Evolutionary conservation across 2,329 filamentous ascomycete genomes (phyloP), one percentile per base, ranked within the genome.

Genomic region (Pyrenophora teres): DNA sequence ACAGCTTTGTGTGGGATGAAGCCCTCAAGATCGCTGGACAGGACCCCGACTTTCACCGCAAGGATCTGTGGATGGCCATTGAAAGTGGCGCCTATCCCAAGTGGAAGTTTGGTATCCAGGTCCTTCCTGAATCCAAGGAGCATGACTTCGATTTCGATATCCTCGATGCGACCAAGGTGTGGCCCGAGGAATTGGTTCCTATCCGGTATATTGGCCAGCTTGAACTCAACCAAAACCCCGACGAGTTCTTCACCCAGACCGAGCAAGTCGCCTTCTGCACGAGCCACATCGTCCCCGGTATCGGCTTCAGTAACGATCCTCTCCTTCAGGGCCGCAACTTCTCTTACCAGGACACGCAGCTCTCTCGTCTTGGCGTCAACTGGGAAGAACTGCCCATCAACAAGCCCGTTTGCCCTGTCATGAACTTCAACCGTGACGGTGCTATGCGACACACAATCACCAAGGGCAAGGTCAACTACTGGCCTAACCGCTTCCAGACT

Each of bases 221-320:
- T 1, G 87, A 92, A 68, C 81, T 95, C 5, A 92, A 94, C 78
- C 82, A 83, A 46, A 93, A 90, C 53, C 80, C 88, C 1, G 89
- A 93, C 57, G 89, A 95, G 68, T 94, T 83, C 76, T 94, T 94
- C 74, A 80, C 89, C 0, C 83, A 94, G 72, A 91, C 87, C 0
- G 90, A 95, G 76, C 90, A 95, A 73, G 84, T 86, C 1, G 89
- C 90, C 1, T 95, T 94, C 73, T 92, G 87, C 66, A 93, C 90
- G 1, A 82, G 84, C 48, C 90, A 95, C 60, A 77, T 94, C 41
- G 87, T 94, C 0, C 88, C 88, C 0, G 89, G 89, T 19, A 87
- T 92, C 52, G 88, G 88, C 12, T 87, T 88, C 68, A 89, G 87
- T 0, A 84, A 92, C 54, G 89, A 92, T 56, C 89, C 89, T 2